Evolutionary conservation across 176 grass and related monocot species (phyloP).

Genomic region (Carex scoparia): DNA sequence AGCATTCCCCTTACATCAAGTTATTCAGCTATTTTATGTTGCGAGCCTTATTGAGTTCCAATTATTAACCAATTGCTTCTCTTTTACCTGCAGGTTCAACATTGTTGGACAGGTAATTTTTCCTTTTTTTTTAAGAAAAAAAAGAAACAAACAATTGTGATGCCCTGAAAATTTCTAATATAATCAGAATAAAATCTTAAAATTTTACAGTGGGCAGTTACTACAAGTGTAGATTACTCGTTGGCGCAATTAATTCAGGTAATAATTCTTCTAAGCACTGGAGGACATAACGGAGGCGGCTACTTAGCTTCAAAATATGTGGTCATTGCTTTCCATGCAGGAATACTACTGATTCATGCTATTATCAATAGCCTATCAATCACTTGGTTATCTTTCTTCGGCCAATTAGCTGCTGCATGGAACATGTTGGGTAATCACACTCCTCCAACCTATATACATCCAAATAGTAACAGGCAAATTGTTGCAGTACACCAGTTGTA

Average conservation of each 20-base stretch:
- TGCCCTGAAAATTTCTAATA: neutral
- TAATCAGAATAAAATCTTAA: constrained; percentile 16
- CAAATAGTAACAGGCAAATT: neutral
- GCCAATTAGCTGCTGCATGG: constrained; percentile 81
- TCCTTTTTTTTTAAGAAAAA: neutral
- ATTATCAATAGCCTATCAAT: constrained; percentile 87
- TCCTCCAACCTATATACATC: neutral
- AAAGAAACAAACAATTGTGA: neutral
- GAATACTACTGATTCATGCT: constrained; percentile 74
- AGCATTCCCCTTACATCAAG: neutral
- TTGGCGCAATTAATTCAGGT: constrained; percentile 84
- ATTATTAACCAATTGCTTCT: neutral
- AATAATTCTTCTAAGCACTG: constrained; percentile 78
- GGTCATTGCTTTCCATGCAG: constrained; percentile 72
- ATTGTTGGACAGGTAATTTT: constrained; percentile 80
- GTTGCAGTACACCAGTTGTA: neutral
- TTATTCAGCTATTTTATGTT: neutral
- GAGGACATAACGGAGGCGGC: constrained; percentile 74
- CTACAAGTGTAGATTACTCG: constrained; percentile 87
- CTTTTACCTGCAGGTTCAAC: constrained; percentile 70
- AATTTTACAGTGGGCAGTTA: constrained; percentile 77
- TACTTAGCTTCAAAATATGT: constrained; percentile 83
- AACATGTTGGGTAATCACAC: constrained; percentile 59
- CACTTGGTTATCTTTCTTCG: constrained; percentile 70
- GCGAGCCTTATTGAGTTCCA: neutral